Evolutionary conservation across 805 yeast species (phyloP).

Genomic region (Lipomyces orientalis): DNA sequence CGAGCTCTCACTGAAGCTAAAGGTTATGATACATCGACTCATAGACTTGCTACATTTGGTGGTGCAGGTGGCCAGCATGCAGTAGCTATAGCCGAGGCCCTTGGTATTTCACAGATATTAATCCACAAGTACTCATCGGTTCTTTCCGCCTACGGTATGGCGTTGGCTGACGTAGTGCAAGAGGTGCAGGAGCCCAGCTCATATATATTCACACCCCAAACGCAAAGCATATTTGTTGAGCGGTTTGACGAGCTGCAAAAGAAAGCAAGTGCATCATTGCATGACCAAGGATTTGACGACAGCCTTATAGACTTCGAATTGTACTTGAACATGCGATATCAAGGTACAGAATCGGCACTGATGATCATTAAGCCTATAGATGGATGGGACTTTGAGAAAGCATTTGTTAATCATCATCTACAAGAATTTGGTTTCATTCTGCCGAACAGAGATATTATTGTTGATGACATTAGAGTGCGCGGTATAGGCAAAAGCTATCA

Average conservation of each 20-base stretch:
- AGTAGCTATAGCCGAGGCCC: constrained; percentile 69
- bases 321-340: constrained; percentile 77
- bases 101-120: constrained; percentile 71
- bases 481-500: constrained; percentile 67
- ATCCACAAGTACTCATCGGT: constrained; percentile 84
- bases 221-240: constrained; percentile 47
- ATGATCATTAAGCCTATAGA: constrained; percentile 56
- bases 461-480: constrained; percentile 76
- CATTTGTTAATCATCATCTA: constrained; percentile 62
- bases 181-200: constrained; percentile 80
- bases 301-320: constrained; percentile 60
- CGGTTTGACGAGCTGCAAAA: constrained; percentile 55
- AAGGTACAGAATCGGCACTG: constrained; percentile 87
- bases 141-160: constrained; percentile 86
- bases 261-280: constrained; percentile 52
- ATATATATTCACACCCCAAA: constrained; percentile 46
- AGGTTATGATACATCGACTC: constrained; percentile 70
- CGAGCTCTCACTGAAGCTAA: constrained; percentile 83
- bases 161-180: constrained; percentile 81
- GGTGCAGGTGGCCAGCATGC: constrained; percentile 97
- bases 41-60: constrained; percentile 81
- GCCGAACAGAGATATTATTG: constrained; percentile 58
- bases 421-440: constrained; percentile 77
- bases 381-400: constrained; percentile 49
- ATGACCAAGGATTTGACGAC: constrained; percentile 59